Conservation (phyloP, 2,329 filamentous ascomycete genomes). For the Epichloe sibirici region DNA sequence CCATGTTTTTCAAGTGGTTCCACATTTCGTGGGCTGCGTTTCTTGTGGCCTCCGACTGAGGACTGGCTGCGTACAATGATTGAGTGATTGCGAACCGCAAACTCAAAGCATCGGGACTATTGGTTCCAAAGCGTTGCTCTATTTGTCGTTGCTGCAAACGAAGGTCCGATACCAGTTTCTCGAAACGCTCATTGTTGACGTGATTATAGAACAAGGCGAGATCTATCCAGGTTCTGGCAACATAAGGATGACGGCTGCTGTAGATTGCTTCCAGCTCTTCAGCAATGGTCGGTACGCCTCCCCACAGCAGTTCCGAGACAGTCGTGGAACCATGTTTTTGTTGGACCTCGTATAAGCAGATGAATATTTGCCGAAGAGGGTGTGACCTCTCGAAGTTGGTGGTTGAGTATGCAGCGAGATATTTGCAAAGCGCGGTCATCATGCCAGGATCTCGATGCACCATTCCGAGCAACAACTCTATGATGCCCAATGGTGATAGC, state of each 20-base stretch:
- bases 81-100: slow-evolving; percentile 30
- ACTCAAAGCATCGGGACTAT: slow-evolving; percentile 23
- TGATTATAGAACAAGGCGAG: slow-evolving; percentile 28
- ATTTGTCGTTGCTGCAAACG: slow-evolving; percentile 22
- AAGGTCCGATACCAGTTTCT: slow-evolving; percentile 26
- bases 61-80: slow-evolving; percentile 23
- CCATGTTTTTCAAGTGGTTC: slow-evolving; percentile 22
- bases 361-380: slow-evolving; percentile 30
- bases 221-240: slow-evolving; percentile 30
- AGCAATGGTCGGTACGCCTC: slow-evolving; percentile 27
- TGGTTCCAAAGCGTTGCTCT: slow-evolving; percentile 21
- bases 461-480: slow-evolving; percentile 31
- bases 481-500: slow-evolving; percentile 30
- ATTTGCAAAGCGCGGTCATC: slow-evolving; percentile 34
- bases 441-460: slow-evolving; percentile 30
- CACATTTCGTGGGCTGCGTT: slow-evolving; percentile 26
- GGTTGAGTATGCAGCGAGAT: slow-evolving; percentile 29
- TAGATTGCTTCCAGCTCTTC: slow-evolving; percentile 34
- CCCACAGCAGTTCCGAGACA: slow-evolving; percentile 31
- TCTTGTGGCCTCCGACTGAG: slow-evolving; percentile 23
- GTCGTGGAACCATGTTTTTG: slow-evolving; percentile 31
- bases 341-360: slow-evolving; percentile 30
- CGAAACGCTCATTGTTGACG: slow-evolving; percentile 22
- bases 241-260: slow-evolving; percentile 29
- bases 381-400: slow-evolving; percentile 31